A percentile compares a stretch with the other conserved stretches of the same genome.
These are phyloP conservation scores for Solanum habrochaites DNA, from an alignment of 257 asterid species.

Conservation along the genomic window DNA sequence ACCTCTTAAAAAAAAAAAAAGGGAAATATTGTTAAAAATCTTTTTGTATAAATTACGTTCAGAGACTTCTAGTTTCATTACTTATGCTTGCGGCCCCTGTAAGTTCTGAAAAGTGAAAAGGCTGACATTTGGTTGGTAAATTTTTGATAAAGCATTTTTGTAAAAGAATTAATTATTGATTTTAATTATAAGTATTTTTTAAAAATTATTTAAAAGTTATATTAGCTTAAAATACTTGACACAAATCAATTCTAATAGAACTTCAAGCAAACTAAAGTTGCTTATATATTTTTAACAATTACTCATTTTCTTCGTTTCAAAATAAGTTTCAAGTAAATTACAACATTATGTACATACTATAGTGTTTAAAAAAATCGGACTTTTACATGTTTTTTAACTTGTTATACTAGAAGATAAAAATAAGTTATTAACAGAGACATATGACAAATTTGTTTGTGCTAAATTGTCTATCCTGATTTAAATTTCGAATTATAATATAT, in stretches of 20 bases:
- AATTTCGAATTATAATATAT: not conserved
- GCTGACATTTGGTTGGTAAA: not conserved
- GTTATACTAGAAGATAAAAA: not conserved
- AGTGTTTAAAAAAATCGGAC: no score
- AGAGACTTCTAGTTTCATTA: not conserved
- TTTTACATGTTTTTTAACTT: not conserved
- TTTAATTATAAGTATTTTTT: not conserved
- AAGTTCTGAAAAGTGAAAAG: not conserved
- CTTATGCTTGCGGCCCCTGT: not conserved
- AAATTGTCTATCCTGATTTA: not conserved
- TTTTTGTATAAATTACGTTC: not conserved
- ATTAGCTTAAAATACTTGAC: not conserved
- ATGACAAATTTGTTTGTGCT: not conserved
- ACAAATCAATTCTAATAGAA: not conserved
- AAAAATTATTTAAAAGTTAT: not conserved
- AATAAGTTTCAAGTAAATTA: not conserved
- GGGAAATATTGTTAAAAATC: not conserved
- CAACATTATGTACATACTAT: not conserved
- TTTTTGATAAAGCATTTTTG: not conserved
- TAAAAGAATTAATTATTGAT: not conserved
- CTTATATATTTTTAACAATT: not conserved
- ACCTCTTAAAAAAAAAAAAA: not conserved
- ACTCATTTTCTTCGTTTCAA: not conserved
- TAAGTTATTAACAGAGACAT: not conserved
- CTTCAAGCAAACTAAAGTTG: not conserved